Evolutionary conservation across 2,329 filamentous ascomycete genomes (phyloP).

Genomic region (Cercospora janseana): DNA sequence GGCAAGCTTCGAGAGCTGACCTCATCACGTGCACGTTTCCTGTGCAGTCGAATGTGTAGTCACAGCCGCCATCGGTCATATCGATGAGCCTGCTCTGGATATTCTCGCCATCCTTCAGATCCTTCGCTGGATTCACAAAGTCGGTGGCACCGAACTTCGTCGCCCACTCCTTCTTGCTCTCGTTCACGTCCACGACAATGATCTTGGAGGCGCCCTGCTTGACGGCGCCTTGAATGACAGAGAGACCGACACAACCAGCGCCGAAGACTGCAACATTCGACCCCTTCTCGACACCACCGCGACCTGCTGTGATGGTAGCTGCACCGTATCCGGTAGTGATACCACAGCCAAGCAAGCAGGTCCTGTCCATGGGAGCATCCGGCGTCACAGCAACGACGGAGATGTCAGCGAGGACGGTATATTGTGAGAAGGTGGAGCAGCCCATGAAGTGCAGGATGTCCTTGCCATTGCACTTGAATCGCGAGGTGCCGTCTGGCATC

Average conservation of each 20-base stretch:
- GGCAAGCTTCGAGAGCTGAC: slow-evolving; percentile 91
- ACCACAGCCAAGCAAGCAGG: slow-evolving; percentile 92
- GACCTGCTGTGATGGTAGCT: slow-evolving; percentile 83
- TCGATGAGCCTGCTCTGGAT: slow-evolving; percentile 92
- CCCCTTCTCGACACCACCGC: slow-evolving; percentile 70
- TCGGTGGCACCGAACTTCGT: slow-evolving; percentile 94
- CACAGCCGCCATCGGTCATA: slow-evolving; percentile 96
- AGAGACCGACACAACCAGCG: slow-evolving; percentile 91
- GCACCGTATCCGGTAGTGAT: slow-evolving; percentile 99
- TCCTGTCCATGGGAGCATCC: slow-evolving; percentile 91
- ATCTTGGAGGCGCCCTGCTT: slow-evolving; percentile 77
- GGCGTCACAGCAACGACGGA: slow-evolving; percentile 91
- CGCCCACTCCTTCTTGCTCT: slow-evolving; percentile 85
- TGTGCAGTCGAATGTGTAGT: slow-evolving; percentile 99
- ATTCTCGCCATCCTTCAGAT: slow-evolving; percentile 60
- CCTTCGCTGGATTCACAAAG: slow-evolving; percentile 88
- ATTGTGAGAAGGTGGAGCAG: slow-evolving; percentile 97
- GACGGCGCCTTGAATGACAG: slow-evolving; percentile 89
- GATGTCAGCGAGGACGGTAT: slow-evolving; percentile 97
- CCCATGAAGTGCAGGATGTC: slow-evolving; percentile 99
- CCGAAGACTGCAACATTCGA: slow-evolving; percentile 90
- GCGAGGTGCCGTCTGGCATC: slow-evolving; percentile 94
- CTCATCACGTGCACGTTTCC: slow-evolving; percentile 96
- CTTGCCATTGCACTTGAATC: slow-evolving; percentile 93
- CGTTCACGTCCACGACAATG: slow-evolving; percentile 79